Conservation (phyloP, 2,329 filamentous ascomycete genomes). For the Dactylonectria macrodidyma region DNA sequence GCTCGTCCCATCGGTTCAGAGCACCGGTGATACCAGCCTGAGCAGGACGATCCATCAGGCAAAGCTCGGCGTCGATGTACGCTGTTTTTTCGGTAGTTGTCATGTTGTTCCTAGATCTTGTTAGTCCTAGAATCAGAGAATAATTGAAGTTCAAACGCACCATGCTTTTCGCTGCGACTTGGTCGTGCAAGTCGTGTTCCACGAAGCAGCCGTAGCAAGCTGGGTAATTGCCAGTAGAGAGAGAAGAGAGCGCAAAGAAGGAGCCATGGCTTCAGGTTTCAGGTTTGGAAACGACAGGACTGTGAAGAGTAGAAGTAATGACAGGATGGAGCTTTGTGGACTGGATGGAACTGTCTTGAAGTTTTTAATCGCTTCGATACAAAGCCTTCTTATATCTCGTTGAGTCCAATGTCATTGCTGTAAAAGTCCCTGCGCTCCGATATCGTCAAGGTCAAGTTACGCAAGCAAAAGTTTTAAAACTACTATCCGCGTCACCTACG, state of each 20-base stretch:
- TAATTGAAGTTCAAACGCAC: not conserved
- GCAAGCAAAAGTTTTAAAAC: not conserved
- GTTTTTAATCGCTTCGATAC: not conserved
- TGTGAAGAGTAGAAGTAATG: not conserved
- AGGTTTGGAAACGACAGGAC: not conserved
- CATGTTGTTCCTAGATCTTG: constrained; percentile 15
- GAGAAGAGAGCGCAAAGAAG: not conserved
- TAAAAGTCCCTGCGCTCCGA: not conserved
- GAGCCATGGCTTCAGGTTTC: not conserved
- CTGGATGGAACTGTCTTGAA: not conserved
- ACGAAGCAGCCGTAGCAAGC: not conserved
- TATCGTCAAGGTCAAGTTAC: not conserved
- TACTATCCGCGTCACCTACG: not conserved
- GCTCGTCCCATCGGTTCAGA: constrained; percentile 28
- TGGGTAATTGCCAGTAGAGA: not conserved
- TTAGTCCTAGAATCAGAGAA: not conserved
- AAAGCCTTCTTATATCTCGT: not conserved
- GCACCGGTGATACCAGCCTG: constrained; percentile 21
- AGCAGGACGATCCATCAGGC: constrained; percentile 18
- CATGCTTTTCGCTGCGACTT: constrained; percentile 12
- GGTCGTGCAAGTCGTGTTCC: not conserved
- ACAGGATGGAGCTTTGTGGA: not conserved
- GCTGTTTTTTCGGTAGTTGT: constrained; percentile 19
- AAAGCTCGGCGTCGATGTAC: constrained; percentile 26
- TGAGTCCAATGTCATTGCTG: not conserved